phyloP scores from a whole-genome alignment of 179 eudicot species.

The Patellifolia procumbens region DNA sequence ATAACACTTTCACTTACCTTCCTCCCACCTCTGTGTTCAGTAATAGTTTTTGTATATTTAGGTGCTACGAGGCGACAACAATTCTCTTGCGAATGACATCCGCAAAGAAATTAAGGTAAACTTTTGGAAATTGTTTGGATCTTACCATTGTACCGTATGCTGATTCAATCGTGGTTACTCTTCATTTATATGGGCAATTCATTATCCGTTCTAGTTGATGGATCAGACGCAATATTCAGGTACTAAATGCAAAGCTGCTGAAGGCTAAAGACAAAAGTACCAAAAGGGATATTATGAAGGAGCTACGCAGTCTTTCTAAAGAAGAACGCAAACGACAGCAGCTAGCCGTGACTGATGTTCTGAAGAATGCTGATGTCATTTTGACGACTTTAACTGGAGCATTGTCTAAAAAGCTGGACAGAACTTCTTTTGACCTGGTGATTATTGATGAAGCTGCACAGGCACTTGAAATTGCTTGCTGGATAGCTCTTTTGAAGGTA shows the following conservation, averaged over 20 bases:
- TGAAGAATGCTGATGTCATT: slow-evolving; percentile 83
- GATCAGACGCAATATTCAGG: slow-evolving; percentile 46
- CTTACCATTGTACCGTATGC: not conserved
- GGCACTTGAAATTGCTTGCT: slow-evolving; percentile 96
- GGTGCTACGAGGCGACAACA: slow-evolving; percentile 98
- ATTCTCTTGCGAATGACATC: slow-evolving; percentile 91
- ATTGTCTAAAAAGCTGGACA: slow-evolving; percentile 64
- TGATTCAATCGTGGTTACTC: not conserved
- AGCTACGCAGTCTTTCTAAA: slow-evolving; percentile 79
- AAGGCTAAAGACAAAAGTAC: slow-evolving; percentile 88
- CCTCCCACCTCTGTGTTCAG: slow-evolving; percentile 9
- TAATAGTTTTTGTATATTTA: slow-evolving; percentile 33
- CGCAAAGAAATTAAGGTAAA: slow-evolving; percentile 98
- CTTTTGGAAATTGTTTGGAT: slow-evolving; percentile 6
- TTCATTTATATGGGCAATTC: not conserved
- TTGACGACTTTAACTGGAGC: slow-evolving; percentile 96
- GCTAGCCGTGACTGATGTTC: slow-evolving; percentile 92
- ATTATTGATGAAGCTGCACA: slow-evolving; percentile 99
- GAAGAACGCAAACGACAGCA: slow-evolving; percentile 98
- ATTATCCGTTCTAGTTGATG: slow-evolving; percentile 20
- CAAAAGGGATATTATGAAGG: slow-evolving; percentile 83
- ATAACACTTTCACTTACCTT: not conserved
- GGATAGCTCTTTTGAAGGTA: slow-evolving; percentile 97
- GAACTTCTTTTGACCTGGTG: slow-evolving; percentile 76
- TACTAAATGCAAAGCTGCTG: slow-evolving; percentile 80